Conservation (phyloP, 164 flowering plant genomes). For the Magnolia sinica region DNA sequence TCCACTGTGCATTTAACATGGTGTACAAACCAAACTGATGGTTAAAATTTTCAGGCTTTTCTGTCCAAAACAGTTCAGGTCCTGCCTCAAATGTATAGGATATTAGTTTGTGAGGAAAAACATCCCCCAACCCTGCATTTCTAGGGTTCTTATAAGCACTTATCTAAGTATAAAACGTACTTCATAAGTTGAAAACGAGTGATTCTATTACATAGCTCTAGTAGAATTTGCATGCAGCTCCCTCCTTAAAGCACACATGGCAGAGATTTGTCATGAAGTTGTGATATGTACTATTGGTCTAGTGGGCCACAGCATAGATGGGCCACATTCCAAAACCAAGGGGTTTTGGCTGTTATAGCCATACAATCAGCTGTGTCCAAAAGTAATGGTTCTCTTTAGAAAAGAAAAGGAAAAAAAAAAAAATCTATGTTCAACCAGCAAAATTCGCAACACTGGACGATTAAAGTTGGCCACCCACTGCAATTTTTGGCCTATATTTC, state of each 20-base stretch:
- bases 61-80: not conserved
- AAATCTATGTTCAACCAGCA: not conserved
- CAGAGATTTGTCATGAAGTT: not conserved
- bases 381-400: not conserved
- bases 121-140: not conserved
- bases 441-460: not conserved
- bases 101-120: not conserved
- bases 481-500: not conserved
- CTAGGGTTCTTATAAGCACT: not conserved
- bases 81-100: not conserved
- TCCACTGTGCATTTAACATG: not conserved
- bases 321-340: not conserved
- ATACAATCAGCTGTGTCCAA: not conserved
- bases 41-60: not conserved
- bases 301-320: not conserved
- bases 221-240: not conserved
- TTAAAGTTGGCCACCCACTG: not conserved
- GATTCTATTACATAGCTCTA: not conserved
- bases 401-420: too few species aligned
- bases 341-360: not conserved
- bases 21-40: not conserved
- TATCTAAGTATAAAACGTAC: not conserved
- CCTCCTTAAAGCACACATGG: not conserved
- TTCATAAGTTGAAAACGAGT: not conserved
- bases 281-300: not conserved